Conservation (phyloP, 345 rosid genomes). For the Rhizophora apiculata region DNA sequence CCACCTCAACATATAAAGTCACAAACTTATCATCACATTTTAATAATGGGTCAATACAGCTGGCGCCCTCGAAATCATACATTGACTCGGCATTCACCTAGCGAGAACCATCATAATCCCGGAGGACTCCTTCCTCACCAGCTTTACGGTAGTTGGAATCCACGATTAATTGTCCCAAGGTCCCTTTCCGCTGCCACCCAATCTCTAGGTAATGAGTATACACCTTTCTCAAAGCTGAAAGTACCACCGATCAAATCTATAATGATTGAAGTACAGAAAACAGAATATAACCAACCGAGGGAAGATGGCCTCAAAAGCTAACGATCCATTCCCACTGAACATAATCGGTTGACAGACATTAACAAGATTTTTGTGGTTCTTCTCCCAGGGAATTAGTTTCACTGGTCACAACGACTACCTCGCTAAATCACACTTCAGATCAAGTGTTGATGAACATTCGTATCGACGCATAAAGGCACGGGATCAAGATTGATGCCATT, state of each 20-base stretch:
- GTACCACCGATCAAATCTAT: neutral
- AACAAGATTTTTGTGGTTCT: neutral
- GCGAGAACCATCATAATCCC: constrained; percentile 19
- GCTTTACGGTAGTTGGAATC: constrained; percentile 17
- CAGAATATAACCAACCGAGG: neutral
- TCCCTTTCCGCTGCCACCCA: neutral
- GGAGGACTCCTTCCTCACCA: constrained; percentile 20
- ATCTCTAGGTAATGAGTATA: neutral
- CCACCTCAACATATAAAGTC: too few species aligned
- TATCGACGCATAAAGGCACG: neutral
- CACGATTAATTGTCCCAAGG: constrained; percentile 6
- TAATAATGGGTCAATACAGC: constrained; percentile 20
- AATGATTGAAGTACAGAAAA: neutral
- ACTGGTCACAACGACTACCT: neutral
- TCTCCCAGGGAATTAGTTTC: neutral
- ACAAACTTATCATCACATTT: neutral
- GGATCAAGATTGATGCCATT: neutral
- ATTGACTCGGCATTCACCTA: constrained; percentile 22
- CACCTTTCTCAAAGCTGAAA: neutral
- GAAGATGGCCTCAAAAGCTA: neutral
- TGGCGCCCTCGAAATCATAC: constrained; percentile 21
- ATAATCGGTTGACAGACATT: neutral
- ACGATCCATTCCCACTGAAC: too few species aligned
- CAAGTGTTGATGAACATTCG: too few species aligned
- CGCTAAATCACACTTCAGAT: neutral